Conservation (phyloP, 179 eudicot genomes). For the Camellia oleifera region DNA sequence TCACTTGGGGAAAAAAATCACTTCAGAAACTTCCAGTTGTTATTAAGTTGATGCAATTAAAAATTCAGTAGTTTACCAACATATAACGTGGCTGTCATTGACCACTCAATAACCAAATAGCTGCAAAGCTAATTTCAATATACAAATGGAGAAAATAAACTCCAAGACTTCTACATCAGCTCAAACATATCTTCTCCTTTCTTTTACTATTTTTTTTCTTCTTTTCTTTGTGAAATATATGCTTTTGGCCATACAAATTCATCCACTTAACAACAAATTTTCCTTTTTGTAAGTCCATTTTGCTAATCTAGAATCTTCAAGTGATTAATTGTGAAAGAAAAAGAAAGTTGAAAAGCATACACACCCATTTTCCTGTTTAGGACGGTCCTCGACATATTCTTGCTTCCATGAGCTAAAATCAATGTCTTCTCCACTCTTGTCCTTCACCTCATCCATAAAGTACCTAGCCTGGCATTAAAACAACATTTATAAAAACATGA, state of each 20-base stretch:
- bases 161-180: neutral
- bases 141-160: neutral
- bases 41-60: neutral
- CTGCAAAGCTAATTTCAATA: neutral
- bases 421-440: slow-evolving; percentile 68
- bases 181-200: too few species aligned
- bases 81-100: neutral
- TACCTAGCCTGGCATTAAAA: slow-evolving; percentile 57
- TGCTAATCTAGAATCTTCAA: neutral
- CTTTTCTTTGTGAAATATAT: neutral
- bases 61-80: neutral
- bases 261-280: neutral
- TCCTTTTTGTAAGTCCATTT: neutral
- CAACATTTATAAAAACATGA: neutral
- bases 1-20: neutral
- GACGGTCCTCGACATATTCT: slow-evolving; percentile 77
- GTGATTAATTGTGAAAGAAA: neutral
- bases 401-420: slow-evolving; percentile 69
- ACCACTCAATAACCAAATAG: neutral
- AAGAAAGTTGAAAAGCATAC: slow-evolving; percentile 5
- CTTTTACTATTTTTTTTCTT: neutral
- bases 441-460: slow-evolving; percentile 81
- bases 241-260: neutral
- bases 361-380: slow-evolving; percentile 84
- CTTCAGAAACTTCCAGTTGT: neutral